Base-by-base conservation (phyloP, 2,329 filamentous ascomycete species). In the Moelleriella libera region DNA sequence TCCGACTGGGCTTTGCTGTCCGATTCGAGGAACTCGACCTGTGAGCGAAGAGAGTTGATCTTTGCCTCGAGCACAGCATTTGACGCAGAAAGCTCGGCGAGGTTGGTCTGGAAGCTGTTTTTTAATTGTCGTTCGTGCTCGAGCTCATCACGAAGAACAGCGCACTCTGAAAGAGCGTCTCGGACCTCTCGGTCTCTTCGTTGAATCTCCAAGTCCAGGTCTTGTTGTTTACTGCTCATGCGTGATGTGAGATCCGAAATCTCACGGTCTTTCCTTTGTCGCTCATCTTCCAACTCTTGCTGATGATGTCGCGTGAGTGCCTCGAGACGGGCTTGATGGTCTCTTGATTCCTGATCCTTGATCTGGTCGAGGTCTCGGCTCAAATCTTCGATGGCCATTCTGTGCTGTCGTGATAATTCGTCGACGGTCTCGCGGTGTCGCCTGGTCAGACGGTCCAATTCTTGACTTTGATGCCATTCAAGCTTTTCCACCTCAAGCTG, bases 1-100 rank as follows among this genome's bases (percentile, higher is more conserved):
- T 90, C 79, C 1, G 88, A 92, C 57, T 96, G 88, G 11, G 88
- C 85, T 63, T 94, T 86, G 62, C 80, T 88, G 57, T 88, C 88
- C 0, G 87, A 92, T 61, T 96, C 88, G 14, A 96, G 76, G 59
- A 94, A 94, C 53, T 89, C 82, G 49, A 94, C 85, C 55, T 90
- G 85, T 2, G 86, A 85, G 54, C 82, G 79, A 53, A 94, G 75
- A 3, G 83, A 83, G 52, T 82, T 80, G 52, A 85, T 81, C 29
- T 84, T 80, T 37, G 80, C 82, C 54, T 95, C 87, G 9, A 95
- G 70, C 0, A 77, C 76, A 9, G 80, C 70, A 49, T 78, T 80
- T 41, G 79, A 77, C 7, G 72, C 71, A 4, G 78, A 74, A 6
- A 78, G 69, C 40, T 82, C 78, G 4, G 75, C 69, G 14, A 85